A percentile compares a stretch with the other conserved stretches of the same genome.
Conservation (phyloP, 1,139 yeast species). For the Citeromyces hawaiiensis region DNA sequence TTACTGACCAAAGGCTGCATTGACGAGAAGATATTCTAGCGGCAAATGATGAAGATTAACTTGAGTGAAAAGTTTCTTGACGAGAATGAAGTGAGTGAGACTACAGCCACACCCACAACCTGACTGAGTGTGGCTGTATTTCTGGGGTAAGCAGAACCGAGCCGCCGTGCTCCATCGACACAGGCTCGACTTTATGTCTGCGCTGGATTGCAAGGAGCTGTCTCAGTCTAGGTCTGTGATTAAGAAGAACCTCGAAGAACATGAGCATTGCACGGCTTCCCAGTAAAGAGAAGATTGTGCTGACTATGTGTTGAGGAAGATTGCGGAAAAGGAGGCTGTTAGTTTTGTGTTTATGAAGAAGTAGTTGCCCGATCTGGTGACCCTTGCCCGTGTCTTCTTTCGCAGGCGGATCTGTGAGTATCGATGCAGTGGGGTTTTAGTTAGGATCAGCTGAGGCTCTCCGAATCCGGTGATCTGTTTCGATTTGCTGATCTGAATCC, state of each 20-base stretch:
- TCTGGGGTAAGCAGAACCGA: slow-evolving; percentile 31
- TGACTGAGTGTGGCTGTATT: slow-evolving; percentile 59
- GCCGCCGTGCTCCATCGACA: slow-evolving; percentile 9
- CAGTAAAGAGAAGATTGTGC: neutral
- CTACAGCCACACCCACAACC: slow-evolving; percentile 67
- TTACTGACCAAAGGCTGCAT: slow-evolving; percentile 79
- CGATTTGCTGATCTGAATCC: no score
- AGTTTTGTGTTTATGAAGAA: neutral
- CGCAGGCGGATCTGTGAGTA: no score
- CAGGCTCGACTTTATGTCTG: slow-evolving; percentile 33
- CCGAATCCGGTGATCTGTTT: no score
- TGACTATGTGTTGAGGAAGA: neutral
- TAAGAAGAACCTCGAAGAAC: neutral
- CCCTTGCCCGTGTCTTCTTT: no score
- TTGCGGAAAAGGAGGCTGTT: neutral
- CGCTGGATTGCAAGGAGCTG: slow-evolving; percentile 28
- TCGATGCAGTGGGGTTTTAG: no score
- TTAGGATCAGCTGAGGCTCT: no score
- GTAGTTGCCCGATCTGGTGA: no score
- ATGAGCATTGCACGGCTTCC: slow-evolving; percentile 2
- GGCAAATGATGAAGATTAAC: slow-evolving; percentile 81
- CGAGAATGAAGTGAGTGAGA: slow-evolving; percentile 26
- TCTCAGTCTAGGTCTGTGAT: slow-evolving; percentile 12
- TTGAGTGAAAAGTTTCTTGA: slow-evolving; percentile 72
- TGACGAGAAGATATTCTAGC: slow-evolving; percentile 87